Evolutionary conservation across 805 yeast species (phyloP).

Genomic region (Monosporozyma solicola): DNA sequence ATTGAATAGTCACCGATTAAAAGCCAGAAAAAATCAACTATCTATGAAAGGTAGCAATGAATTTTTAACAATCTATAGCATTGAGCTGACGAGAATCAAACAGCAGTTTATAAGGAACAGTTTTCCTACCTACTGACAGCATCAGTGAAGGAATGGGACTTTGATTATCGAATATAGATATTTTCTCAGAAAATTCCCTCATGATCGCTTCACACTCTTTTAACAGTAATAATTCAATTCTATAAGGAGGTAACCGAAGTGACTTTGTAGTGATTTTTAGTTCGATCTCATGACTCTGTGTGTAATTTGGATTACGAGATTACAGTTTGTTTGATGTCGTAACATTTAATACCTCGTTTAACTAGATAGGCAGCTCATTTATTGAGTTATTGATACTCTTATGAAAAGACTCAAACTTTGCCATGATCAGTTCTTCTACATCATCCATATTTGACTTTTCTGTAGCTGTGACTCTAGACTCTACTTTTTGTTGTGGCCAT

Average conservation of each 20-base stretch:
- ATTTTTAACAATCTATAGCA: constrained; percentile 2
- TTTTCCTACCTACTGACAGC: constrained; percentile 11
- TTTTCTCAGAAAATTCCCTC: constrained; percentile 3
- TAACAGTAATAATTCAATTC: constrained; percentile 7
- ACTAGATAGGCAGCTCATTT: neutral
- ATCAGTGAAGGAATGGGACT: constrained; percentile 11
- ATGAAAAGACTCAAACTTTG: neutral
- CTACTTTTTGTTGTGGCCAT: neutral
- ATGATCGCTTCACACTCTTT: constrained; percentile 1
- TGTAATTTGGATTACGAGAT: too few species aligned
- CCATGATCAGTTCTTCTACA: neutral
- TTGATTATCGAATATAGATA: neutral
- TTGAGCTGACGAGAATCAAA: constrained; percentile 9
- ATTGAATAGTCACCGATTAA: constrained; percentile 1
- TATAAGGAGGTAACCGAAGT: constrained; percentile 10
- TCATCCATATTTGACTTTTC: neutral
- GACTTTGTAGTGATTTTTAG: constrained; percentile 2
- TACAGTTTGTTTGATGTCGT: neutral
- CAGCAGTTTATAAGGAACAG: constrained; percentile 6
- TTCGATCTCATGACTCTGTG: constrained; percentile 3
- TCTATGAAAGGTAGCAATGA: constrained; percentile 7
- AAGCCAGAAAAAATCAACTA: too few species aligned
- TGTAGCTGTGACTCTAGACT: neutral
- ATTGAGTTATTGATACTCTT: neutral
- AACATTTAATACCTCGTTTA: neutral